phyloP scores from a whole-genome alignment of 2,329 filamentous ascomycete species.

The Thielaviopsis ethacetica region DNA sequence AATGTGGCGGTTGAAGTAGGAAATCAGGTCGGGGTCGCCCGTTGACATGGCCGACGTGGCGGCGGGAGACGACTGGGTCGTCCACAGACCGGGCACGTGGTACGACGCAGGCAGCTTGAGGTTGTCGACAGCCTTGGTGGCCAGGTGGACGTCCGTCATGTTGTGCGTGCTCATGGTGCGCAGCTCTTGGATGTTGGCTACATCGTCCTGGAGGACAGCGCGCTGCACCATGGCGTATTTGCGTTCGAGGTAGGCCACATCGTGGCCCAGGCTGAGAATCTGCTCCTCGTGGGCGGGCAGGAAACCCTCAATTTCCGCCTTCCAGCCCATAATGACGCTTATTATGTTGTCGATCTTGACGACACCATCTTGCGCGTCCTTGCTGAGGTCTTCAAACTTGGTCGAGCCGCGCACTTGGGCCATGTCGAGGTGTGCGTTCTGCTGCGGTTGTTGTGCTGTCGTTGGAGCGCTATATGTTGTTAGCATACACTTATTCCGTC shows the following conservation, averaged over 20 bases:
- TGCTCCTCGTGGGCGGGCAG: constrained; percentile 38
- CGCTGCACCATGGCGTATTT: constrained; percentile 29
- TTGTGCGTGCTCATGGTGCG: constrained; percentile 42
- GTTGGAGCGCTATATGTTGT: constrained; percentile 1
- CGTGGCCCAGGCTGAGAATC: constrained; percentile 29
- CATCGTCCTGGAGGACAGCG: constrained; percentile 34
- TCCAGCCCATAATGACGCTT: constrained; percentile 60
- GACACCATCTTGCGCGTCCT: constrained; percentile 65
- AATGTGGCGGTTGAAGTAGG: constrained; percentile 28
- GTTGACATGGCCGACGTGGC: constrained; percentile 22
- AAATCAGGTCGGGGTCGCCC: constrained; percentile 27
- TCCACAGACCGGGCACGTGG: constrained; percentile 29
- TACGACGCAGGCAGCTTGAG: constrained; percentile 50
- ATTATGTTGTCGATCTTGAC: constrained; percentile 66
- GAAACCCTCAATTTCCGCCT: constrained; percentile 58
- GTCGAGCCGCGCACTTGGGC: constrained; percentile 71
- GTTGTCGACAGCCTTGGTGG: constrained; percentile 59
- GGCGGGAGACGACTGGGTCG: constrained; percentile 17
- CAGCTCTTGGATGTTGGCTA: constrained; percentile 47
- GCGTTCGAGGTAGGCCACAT: constrained; percentile 33
- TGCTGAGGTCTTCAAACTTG: constrained; percentile 77
- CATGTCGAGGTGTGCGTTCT: constrained; percentile 54
- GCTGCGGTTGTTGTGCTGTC: constrained; percentile 24
- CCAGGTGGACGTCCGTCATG: constrained; percentile 51
- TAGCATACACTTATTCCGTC: not conserved